phyloP scores from a whole-genome alignment of 2,329 filamentous ascomycete genomes.

The Venturia nashicola region DNA sequence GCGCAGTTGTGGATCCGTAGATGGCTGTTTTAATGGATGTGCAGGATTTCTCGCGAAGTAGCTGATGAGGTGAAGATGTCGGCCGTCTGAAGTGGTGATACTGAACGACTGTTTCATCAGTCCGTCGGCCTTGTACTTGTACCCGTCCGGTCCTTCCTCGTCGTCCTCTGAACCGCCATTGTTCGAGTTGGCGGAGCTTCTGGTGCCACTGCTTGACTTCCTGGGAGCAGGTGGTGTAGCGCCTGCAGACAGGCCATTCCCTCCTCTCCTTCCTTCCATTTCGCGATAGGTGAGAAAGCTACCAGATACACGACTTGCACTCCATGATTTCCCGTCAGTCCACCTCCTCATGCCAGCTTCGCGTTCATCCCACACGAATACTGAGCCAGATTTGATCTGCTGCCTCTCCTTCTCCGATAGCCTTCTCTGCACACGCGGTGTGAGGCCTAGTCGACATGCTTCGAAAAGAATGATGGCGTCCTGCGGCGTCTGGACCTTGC shows the following conservation, averaged over 20 bases:
- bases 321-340: conserved; percentile 99
- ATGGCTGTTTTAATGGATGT: conserved; percentile 66
- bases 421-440: conserved; percentile 84
- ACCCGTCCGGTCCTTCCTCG: conserved; percentile 64
- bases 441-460: conserved; percentile 76
- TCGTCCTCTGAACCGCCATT: conserved; percentile 72
- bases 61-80: conserved; percentile 94
- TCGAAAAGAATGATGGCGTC: conserved; percentile 99
- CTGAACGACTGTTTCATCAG: conserved; percentile 99
- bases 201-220: conserved; percentile 30
- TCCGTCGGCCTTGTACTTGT: conserved; percentile 89
- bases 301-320: conserved; percentile 88
- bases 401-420: conserved; percentile 95
- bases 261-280: conserved; percentile 96
- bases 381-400: conserved; percentile 88
- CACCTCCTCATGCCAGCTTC: conserved; percentile 97
- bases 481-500: conserved; percentile 84
- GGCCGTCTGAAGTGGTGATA: conserved; percentile 81
- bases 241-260: conserved; percentile 50
- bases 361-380: conserved; percentile 99
- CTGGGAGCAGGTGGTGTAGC: not conserved
- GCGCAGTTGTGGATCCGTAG: conserved; percentile 65
- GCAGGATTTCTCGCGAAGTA: conserved; percentile 69
- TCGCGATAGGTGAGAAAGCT: conserved; percentile 96
- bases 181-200: conserved; percentile 72